Percentiles rank a stretch among this genome's conserved stretches.
These are phyloP conservation scores for Kazachstania bromeliacearum DNA, from an alignment of 805 yeast species.

Conservation along the genomic window DNA sequence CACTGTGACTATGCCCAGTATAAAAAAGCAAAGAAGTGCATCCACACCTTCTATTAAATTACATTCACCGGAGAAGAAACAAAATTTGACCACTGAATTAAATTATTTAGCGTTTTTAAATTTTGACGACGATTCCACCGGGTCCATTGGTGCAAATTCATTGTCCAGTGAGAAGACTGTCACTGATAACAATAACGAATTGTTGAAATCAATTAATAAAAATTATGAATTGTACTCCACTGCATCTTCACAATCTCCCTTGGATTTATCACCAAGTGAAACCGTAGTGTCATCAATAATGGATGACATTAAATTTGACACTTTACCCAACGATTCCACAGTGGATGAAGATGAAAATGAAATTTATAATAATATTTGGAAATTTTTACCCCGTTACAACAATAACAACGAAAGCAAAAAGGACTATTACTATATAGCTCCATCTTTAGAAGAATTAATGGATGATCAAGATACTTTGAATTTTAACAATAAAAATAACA, in stretches of 20 bases:
- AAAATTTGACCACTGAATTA: conserved; percentile 1
- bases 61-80: conserved; percentile 1
- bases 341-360: conserved; percentile 7
- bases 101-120: conserved; percentile 7
- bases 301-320: conserved; percentile 1
- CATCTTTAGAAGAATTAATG: conserved; percentile 28
- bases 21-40: conserved; percentile 4
- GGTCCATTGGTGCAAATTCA: too few relatives aligned
- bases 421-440: conserved; percentile 18
- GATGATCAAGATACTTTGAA: conserved; percentile 21
- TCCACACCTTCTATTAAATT: conserved; percentile 2
- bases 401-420: not conserved
- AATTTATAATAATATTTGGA: conserved; percentile 9
- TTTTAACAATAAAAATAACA: not conserved
- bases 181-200: not conserved
- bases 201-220: not conserved
- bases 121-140: conserved; percentile 6
- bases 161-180: not conserved
- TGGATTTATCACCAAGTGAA: conserved; percentile 6
- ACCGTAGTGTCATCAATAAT: conserved; percentile 7
- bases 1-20: not conserved
- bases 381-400: conserved; percentile 10
- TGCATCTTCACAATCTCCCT: conserved; percentile 3
- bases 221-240: not conserved
- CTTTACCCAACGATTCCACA: not conserved